Base-by-base conservation (phyloP, 164 flowering plant genomes). In the Paratinospora sagittata region DNA sequence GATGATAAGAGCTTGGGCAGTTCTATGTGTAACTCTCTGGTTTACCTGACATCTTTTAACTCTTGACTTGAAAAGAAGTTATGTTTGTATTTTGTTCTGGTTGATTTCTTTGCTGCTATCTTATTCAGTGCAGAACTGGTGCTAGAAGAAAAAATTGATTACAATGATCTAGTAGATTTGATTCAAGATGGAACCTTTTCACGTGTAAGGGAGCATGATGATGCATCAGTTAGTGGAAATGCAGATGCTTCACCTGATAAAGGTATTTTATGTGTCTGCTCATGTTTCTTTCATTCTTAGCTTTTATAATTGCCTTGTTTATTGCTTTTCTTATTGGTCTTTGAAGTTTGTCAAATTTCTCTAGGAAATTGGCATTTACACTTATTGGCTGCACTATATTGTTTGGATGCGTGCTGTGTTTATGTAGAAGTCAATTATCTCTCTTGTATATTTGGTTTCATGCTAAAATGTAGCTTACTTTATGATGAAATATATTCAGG, bases 151-250 rank as follows among this genome's bases (percentile, higher is more conserved):
- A 85, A 74, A 75, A 88, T 95, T 63, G 93, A 95, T 61, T 95
- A 92, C 82, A 95, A 95, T 81, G 98, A 95, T 86, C 93, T 95
- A 69, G 91, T 80, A 55, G 73, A 78, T 47, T 67, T 79, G n/a
- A 61, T 88, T 65, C 43, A 81, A 73, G 85, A 78, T 79, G 81
- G 49, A 36, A 41, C 70, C 19, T 27, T 61, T 37, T 34, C 52
- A 58, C 63, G 21, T 73, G 78, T n/a, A 34, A 73, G 60, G 45
- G 52, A 69, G 68, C 27, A 75, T 37, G 73, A 43, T 43, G 76
- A 71, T 67, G 37, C 65, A 21, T 63, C 63, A 49, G 66, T 64
- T 12, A 61, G 14, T 43, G 79, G 55, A 67, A 74, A 68, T 63
- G 24, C 23, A 27, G 69, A 72, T 27, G 71, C 62, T 75, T 75